A percentile compares a stretch with the other conserved stretches of the same genome.
phyloP scores from a whole-genome alignment of 73 alveolate species.

The Effrenium voratum region DNA sequence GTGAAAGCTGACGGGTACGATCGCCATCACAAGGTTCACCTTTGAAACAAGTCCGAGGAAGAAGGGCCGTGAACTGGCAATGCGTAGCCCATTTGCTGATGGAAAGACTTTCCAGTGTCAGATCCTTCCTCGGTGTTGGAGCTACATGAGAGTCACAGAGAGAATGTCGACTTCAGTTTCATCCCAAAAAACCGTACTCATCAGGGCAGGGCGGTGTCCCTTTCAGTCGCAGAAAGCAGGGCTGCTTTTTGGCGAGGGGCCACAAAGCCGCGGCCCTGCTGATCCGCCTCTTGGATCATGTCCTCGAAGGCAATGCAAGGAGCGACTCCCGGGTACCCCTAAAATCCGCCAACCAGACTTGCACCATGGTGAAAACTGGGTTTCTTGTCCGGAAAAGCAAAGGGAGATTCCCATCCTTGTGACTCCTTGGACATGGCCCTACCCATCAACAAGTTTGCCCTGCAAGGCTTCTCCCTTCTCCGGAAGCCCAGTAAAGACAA shows the following conservation, averaged over 20 bases:
- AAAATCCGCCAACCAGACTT: neutral
- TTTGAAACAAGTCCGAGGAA: too few relatives aligned
- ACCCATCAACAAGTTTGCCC: neutral
- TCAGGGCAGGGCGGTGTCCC: too few relatives aligned
- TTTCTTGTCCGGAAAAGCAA: neutral
- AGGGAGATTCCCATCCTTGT: neutral
- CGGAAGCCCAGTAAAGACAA: neutral
- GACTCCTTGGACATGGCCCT: neutral
- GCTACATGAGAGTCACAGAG: too few relatives aligned
- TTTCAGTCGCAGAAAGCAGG: too few relatives aligned
- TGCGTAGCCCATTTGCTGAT: neutral
- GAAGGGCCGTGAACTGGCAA: neutral
- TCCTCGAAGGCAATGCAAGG: neutral
- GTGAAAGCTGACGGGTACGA: too few relatives aligned
- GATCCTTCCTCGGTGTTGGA: too few relatives aligned
- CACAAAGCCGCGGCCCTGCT: conserved; percentile 15
- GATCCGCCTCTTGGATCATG: conserved; percentile 27
- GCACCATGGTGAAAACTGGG: neutral
- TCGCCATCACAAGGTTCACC: too few relatives aligned
- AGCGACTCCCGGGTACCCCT: neutral
- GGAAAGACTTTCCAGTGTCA: neutral
- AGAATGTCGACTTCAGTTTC: too few relatives aligned
- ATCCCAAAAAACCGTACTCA: too few relatives aligned
- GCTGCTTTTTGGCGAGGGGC: too few relatives aligned
- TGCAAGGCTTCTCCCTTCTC: neutral